These are phyloP conservation scores for Mycena sanguinolenta DNA, from an alignment of 768 basidiomycete genomes.

Conservation along the genomic window DNA sequence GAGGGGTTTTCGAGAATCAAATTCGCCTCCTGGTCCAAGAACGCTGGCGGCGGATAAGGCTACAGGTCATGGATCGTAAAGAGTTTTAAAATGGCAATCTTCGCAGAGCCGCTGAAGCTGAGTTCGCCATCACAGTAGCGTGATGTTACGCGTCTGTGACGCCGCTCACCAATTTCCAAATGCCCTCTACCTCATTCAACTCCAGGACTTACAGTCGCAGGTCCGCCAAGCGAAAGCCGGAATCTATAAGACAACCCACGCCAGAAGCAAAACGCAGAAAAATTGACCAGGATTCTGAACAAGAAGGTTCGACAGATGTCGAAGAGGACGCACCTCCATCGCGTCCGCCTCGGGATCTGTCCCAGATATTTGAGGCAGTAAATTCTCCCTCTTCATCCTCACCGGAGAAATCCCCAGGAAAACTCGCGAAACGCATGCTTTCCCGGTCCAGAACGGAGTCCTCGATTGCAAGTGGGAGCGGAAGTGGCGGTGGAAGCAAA, in stretches of 20 bases:
- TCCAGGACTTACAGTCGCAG: slow-evolving; percentile 34
- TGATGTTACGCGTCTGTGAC: slow-evolving; percentile 14
- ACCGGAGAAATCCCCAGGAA: slow-evolving; percentile 49
- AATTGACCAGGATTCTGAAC: slow-evolving; percentile 22
- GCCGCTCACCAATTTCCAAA: background rate
- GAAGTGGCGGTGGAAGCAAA: slow-evolving; percentile 21
- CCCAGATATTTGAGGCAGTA: slow-evolving; percentile 35
- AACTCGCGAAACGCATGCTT: slow-evolving; percentile 79
- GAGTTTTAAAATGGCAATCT: no score
- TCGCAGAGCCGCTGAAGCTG: no score
- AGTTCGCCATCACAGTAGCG: no score
- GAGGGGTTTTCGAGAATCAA: no score
- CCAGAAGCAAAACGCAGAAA: slow-evolving; percentile 33
- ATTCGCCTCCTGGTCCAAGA: no score
- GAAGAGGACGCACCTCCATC: slow-evolving; percentile 28
- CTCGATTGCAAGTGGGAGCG: slow-evolving; percentile 52
- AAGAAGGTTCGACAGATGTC: slow-evolving; percentile 33
- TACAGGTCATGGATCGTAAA: no score
- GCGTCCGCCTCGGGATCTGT: slow-evolving; percentile 29
- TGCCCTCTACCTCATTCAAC: slow-evolving; percentile 36
- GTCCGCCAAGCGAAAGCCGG: slow-evolving; percentile 28
- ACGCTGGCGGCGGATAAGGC: no score
- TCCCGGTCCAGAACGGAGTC: slow-evolving; percentile 76
- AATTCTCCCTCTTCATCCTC: slow-evolving; percentile 40
- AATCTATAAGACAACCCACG: slow-evolving; percentile 12